A percentile compares a stretch with the other conserved stretches of the same genome.
phyloP scores from a whole-genome alignment of 1,139 yeast species.

The Candida freyschussii region DNA sequence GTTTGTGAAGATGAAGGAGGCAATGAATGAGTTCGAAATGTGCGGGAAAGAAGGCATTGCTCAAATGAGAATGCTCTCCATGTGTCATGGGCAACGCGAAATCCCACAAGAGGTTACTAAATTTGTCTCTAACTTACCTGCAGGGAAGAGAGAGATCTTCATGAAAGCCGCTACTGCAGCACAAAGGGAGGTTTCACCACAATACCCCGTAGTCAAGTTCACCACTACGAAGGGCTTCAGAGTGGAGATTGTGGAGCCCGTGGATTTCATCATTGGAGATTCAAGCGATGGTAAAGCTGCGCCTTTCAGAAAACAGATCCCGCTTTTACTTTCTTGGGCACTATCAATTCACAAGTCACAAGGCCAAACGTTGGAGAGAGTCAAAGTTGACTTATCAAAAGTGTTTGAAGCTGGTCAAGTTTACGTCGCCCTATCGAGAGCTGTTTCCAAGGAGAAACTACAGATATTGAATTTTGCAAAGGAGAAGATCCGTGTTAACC shows the following conservation, averaged over 20 bases:
- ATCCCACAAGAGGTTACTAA: slow-evolving; percentile 24
- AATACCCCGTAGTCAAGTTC: slow-evolving; percentile 56
- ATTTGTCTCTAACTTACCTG: slow-evolving; percentile 20
- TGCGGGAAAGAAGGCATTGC: slow-evolving; percentile 23
- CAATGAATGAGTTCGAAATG: slow-evolving; percentile 15
- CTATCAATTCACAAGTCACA: slow-evolving; percentile 87
- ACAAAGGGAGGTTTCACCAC: slow-evolving; percentile 5
- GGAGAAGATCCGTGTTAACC: slow-evolving; percentile 57
- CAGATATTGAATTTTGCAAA: slow-evolving; percentile 72
- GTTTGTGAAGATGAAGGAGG: slow-evolving; percentile 20
- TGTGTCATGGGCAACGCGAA: slow-evolving; percentile 25
- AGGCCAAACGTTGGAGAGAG: slow-evolving; percentile 80
- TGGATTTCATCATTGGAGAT: slow-evolving; percentile 34
- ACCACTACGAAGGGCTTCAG: slow-evolving; percentile 29
- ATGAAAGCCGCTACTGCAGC: slow-evolving; percentile 35
- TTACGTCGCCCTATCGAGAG: slow-evolving; percentile 88
- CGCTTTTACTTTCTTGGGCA: slow-evolving; percentile 82
- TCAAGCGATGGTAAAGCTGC: slow-evolving; percentile 11
- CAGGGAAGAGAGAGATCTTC: slow-evolving; percentile 23
- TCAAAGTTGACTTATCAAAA: slow-evolving; percentile 66
- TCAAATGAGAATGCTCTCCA: slow-evolving; percentile 31
- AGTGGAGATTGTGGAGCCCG: slow-evolving; percentile 35
- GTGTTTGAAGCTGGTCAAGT: slow-evolving; percentile 85
- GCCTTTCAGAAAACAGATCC: slow-evolving; percentile 53
- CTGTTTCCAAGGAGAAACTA: slow-evolving; percentile 65